These are phyloP conservation scores for Tricholoma matsutake DNA, from an alignment of 768 basidiomycete genomes.

Conservation along the genomic window DNA sequence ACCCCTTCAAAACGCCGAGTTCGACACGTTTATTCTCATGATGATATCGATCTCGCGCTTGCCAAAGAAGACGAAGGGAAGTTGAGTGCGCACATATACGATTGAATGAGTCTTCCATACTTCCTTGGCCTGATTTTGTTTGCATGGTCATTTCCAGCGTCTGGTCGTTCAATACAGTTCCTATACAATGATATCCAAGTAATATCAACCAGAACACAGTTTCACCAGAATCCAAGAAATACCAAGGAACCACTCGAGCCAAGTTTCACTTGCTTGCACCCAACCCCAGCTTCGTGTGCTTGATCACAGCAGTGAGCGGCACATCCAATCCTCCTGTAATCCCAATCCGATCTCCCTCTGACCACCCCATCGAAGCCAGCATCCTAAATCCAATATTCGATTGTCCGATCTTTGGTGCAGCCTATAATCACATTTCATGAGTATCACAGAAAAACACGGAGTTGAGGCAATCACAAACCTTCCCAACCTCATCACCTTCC, in stretches of 20 bases:
- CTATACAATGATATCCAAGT: not conserved
- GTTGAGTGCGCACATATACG: too few relatives aligned
- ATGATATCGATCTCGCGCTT: too few relatives aligned
- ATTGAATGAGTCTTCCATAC: too few relatives aligned
- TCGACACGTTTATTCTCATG: too few relatives aligned
- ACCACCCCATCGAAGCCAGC: conserved; percentile 90
- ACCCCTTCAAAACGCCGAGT: too few relatives aligned
- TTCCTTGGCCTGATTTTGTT: too few relatives aligned
- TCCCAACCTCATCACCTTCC: conserved; percentile 89
- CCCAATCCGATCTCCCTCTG: conserved; percentile 78
- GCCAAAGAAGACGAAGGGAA: too few relatives aligned
- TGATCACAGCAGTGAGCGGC: conserved; percentile 82
- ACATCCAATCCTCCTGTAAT: conserved; percentile 60
- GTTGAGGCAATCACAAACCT: conserved; percentile 37
- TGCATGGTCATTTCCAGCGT: too few relatives aligned
- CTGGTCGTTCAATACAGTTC: not conserved
- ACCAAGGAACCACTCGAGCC: not conserved
- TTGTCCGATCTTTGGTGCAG: conserved; percentile 77
- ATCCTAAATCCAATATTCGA: conserved; percentile 86
- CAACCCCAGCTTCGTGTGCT: conserved; percentile 80
- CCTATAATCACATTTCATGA: conserved; percentile 33
- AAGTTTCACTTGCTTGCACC: conserved; percentile 51
- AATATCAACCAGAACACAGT: not conserved
- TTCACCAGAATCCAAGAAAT: not conserved
- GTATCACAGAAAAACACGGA: not conserved